Percentiles rank a stretch among this genome's conserved stretches.
Conservation (phyloP, 495 filamentous ascomycete species). For the Amphirosellinia nigrospora region DNA sequence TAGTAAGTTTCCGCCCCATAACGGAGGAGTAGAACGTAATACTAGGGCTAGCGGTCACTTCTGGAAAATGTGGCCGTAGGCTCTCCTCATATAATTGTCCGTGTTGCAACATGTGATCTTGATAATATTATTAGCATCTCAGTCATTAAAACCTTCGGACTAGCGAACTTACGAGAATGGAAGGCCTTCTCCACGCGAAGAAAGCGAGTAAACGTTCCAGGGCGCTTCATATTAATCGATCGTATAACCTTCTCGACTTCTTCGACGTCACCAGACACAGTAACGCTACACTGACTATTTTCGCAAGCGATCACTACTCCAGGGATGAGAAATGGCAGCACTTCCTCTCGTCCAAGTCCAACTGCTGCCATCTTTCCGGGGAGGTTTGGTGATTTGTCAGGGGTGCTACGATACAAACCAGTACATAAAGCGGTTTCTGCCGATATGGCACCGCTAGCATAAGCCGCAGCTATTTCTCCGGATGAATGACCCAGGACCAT, state of each 20-base stretch:
- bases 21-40: constrained; percentile 45
- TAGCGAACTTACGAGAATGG: constrained; percentile 30
- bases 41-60: constrained; percentile 12
- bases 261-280: constrained; percentile 44
- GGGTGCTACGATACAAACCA: constrained; percentile 43
- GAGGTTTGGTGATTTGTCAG: constrained; percentile 24
- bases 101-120: constrained; percentile 37
- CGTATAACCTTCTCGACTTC: constrained; percentile 28
- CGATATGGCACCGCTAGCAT: constrained; percentile 42
- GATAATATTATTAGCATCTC: too few relatives aligned
- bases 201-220: constrained; percentile 15
- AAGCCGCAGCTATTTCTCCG: constrained; percentile 53
- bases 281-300: constrained; percentile 48
- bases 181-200: constrained; percentile 37
- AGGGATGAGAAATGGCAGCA: constrained; percentile 30
- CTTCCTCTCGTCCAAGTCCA: constrained; percentile 37
- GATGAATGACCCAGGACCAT: constrained; percentile 48
- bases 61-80: constrained; percentile 27
- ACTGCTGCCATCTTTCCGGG: constrained; percentile 50
- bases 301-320: constrained; percentile 46
- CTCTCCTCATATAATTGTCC: constrained; percentile 35
- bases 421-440: constrained; percentile 36
- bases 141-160: too few relatives aligned
- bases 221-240: constrained; percentile 30
- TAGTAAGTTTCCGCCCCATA: constrained; percentile 25